Base-by-base conservation (phyloP, 768 basidiomycete genomes). In the Lactifluus subvellereus region DNA sequence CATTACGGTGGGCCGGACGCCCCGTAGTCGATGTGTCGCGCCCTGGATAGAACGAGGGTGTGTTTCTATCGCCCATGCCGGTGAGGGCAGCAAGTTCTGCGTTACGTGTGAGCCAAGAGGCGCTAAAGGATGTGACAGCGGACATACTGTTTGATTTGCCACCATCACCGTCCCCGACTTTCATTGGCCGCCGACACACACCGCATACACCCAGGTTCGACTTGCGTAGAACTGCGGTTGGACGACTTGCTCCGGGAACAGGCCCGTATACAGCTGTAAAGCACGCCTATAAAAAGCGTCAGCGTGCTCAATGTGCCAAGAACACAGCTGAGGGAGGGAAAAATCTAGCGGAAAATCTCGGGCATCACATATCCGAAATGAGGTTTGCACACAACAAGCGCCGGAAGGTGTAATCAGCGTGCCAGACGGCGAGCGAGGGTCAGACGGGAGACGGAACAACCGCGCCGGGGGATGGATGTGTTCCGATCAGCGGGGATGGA, bases 261-360 rank as follows among this genome's bases (percentile, higher is more conserved):
- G 91, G 91, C 14, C 95, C 96, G 74, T 99, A 99, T 4, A 98
- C 96, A 6, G 94, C 93, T 16, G 87, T 91, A 73, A 98, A 98
- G 74, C 97, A 99, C 16, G 94, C 96, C 90, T 96, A 57, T 18
- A 47, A n/a, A n/a, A 48, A 35, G 1, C 22, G 61, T 60, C n/a
- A 54, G 55, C 58, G 40, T 10, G 43, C 18, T 10, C 30, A 6
- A 43, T 32, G 54, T 45, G 27, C 47, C 43, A 59, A 43, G 32
- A 38, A 6, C 20, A 45, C 60, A 43, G 54, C 49, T 33, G 42
- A 56, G 48, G 32, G 18, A 9, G 35, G 16, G 40, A 50, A 35
- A 27, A 56, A 56, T 50, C 30, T 33, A 32, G 43, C 27, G 42
- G 30, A 37, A 45, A 40, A 56, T 16, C 43, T 16, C 53, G 49